A percentile compares a stretch with the other conserved stretches of the same genome.
Conservation (phyloP, 2,329 filamentous ascomycete genomes). For the Leptographium radiaticola region DNA sequence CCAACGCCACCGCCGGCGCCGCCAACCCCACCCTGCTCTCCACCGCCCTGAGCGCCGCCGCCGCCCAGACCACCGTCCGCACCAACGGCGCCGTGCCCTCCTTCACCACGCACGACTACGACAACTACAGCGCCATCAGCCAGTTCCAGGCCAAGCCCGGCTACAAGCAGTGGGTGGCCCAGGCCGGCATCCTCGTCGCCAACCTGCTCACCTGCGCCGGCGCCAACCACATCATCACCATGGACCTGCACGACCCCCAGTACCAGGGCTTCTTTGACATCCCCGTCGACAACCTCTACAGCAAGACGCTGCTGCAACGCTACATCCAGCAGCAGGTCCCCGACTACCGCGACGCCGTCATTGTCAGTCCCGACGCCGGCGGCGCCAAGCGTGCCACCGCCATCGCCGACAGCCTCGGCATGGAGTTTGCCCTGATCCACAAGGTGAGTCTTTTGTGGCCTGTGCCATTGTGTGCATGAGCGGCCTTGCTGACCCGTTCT, state of each 20-base stretch:
- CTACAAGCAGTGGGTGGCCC: constrained; percentile 97
- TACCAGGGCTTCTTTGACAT: constrained; percentile 99
- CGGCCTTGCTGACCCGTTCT: not conserved
- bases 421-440: constrained; percentile 96
- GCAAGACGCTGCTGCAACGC: constrained; percentile 56
- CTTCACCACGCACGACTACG: constrained; percentile 52
- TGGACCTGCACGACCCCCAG: constrained; percentile 87
- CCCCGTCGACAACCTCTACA: constrained; percentile 95
- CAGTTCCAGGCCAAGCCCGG: constrained; percentile 70
- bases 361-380: constrained; percentile 92
- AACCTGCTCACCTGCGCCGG: constrained; percentile 91
- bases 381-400: constrained; percentile 92
- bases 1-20: constrained; percentile 57
- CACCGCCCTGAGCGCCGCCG: constrained; percentile 55
- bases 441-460: constrained; percentile 50
- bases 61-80: constrained; percentile 28
- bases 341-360: constrained; percentile 72
- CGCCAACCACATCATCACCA: constrained; percentile 92
- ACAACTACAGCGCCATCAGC: constrained; percentile 41
- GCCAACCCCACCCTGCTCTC: constrained; percentile 58
- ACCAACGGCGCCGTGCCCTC: constrained; percentile 22
- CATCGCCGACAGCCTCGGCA: constrained; percentile 83
- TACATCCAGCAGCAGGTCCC: constrained; percentile 72
- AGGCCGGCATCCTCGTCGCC: constrained; percentile 87
- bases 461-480: no score